Conservation (phyloP, 495 filamentous ascomycete species). For the Tuber calosporum region DNA sequence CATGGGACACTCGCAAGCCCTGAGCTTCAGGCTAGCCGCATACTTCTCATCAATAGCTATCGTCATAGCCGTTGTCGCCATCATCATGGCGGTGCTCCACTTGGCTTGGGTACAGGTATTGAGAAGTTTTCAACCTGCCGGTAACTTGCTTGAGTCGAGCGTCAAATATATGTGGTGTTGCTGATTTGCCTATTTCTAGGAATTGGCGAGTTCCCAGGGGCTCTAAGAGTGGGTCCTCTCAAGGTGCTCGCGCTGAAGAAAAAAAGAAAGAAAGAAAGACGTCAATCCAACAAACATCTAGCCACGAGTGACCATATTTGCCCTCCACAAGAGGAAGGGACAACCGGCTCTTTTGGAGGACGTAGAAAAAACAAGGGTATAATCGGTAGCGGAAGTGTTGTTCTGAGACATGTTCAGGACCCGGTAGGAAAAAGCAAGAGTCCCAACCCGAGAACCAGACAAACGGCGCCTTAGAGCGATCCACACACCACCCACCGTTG, state of each 20-base stretch:
- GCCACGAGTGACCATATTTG: background rate
- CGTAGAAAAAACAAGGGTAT: background rate
- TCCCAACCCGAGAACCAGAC: slow-evolving; percentile 20
- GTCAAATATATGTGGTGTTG: background rate
- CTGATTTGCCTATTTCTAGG: background rate
- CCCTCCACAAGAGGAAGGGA: background rate
- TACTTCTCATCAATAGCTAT: background rate
- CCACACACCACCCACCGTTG: slow-evolving; percentile 86
- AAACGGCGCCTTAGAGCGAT: slow-evolving; percentile 74
- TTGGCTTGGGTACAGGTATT: background rate
- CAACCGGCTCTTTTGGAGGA: background rate
- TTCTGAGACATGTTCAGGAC: background rate
- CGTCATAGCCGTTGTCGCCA: background rate
- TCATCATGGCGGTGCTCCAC: background rate
- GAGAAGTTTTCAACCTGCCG: background rate
- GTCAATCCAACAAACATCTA: background rate
- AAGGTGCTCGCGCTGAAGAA: background rate
- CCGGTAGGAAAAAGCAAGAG: slow-evolving; percentile 22
- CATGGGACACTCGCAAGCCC: background rate
- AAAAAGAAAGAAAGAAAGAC: no score
- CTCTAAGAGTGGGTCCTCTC: background rate
- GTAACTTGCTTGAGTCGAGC: background rate
- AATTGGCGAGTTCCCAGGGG: background rate
- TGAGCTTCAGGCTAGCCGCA: background rate
- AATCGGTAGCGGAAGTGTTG: background rate